Evolutionary conservation across 108 stramenopile species (phyloP).

Genomic region (Nitzschia sp.): DNA sequence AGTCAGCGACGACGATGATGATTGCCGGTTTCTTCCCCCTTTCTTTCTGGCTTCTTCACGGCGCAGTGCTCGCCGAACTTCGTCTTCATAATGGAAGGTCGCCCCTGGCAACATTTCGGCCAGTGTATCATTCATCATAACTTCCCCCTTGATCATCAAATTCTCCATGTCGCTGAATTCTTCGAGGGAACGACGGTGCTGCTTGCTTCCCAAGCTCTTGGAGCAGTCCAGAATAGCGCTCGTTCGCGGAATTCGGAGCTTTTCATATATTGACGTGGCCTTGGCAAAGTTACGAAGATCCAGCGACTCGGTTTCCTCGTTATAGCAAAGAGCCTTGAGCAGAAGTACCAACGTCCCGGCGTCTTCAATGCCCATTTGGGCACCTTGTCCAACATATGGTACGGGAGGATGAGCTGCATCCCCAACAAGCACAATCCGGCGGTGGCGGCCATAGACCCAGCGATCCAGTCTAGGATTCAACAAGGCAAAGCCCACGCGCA

Average conservation of each 20-base stretch:
- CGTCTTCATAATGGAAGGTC: neutral
- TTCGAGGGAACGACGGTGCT: conserved; percentile 44
- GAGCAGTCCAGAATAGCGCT: conserved; percentile 39
- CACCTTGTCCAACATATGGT: conserved; percentile 68
- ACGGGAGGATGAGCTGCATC: conserved; percentile 74
- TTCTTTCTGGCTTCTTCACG: neutral
- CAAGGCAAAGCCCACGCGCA: conserved; percentile 47
- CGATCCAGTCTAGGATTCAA: conserved; percentile 16
- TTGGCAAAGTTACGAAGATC: neutral
- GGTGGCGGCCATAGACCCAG: conserved; percentile 20
- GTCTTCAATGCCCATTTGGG: conserved; percentile 69
- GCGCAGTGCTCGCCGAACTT: neutral
- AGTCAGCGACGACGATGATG: neutral
- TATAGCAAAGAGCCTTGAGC: conserved; percentile 36
- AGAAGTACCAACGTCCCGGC: conserved; percentile 49
- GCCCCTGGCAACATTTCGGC: conserved; percentile 12
- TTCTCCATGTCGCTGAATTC: neutral
- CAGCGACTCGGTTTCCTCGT: neutral
- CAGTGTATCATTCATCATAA: conserved; percentile 14
- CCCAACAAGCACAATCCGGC: conserved; percentile 51
- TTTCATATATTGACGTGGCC: conserved; percentile 55
- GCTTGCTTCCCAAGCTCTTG: conserved; percentile 47
- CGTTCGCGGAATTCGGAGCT: conserved; percentile 52
- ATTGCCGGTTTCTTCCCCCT: neutral
- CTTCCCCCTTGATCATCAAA: conserved; percentile 10